Conservation (phyloP, 176 grass and related monocot genomes). For the Tillandsia fasciculata region DNA sequence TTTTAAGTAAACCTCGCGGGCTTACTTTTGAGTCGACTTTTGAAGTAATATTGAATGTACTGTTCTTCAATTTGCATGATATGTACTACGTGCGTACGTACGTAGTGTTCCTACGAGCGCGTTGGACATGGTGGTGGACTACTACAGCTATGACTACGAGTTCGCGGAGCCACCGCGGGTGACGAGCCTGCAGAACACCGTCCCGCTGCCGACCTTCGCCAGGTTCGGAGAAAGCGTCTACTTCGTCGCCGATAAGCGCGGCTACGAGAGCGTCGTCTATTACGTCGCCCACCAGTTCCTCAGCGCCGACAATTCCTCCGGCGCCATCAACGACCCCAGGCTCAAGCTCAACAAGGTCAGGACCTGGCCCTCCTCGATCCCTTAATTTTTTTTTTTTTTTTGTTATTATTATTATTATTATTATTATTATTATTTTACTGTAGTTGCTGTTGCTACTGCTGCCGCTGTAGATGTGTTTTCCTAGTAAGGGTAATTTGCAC, state of each 20-base stretch:
- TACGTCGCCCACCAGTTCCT: constrained; percentile 42
- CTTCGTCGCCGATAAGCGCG: constrained; percentile 54
- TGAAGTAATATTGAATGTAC: too few species aligned
- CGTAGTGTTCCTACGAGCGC: constrained; percentile 21
- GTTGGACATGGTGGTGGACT: constrained; percentile 58
- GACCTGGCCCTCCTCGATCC: not conserved
- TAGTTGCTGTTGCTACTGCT: too few species aligned
- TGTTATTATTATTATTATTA: too few species aligned
- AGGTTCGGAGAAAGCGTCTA: constrained; percentile 35
- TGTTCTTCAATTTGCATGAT: too few species aligned
- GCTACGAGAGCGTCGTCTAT: constrained; percentile 39
- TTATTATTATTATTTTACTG: too few species aligned
- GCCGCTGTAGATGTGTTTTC: too few species aligned
- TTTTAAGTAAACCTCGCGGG: too few species aligned
- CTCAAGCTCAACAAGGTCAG: constrained; percentile 31
- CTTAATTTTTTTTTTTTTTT: too few species aligned
- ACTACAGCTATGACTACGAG: constrained; percentile 50
- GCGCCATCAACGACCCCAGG: constrained; percentile 27
- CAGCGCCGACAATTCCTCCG: constrained; percentile 15
- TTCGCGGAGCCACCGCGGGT: constrained; percentile 48
- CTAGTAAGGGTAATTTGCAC: too few species aligned
- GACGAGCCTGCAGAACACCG: constrained; percentile 53
- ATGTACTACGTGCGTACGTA: too few species aligned
- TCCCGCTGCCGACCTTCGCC: constrained; percentile 31
- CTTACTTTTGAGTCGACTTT: too few species aligned